phyloP scores from a whole-genome alignment of 768 basidiomycete species.

The Podaxis sp. region DNA sequence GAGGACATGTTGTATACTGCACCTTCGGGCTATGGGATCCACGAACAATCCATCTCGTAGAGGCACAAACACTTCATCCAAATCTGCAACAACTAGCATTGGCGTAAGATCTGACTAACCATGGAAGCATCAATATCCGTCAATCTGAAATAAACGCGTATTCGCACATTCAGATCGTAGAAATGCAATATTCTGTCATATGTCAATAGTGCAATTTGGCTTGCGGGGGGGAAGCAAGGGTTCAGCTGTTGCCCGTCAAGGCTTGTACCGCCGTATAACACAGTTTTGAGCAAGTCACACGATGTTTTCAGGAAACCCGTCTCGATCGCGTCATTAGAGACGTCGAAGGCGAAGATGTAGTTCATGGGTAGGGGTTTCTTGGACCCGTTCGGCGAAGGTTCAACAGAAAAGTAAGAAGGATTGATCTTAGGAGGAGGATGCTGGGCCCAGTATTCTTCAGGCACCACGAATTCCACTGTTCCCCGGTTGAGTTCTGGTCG shows the following conservation, averaged over 20 bases:
- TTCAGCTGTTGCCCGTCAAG: conserved; percentile 41
- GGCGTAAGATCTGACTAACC: conserved; percentile 50
- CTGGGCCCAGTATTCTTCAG: conserved; percentile 83
- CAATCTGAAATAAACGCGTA: conserved; percentile 14
- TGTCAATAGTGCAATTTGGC: conserved; percentile 76
- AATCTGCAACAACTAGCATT: conserved; percentile 82
- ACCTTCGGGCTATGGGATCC: conserved; percentile 72
- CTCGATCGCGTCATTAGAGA: conserved; percentile 64
- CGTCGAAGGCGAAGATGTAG: conserved; percentile 87
- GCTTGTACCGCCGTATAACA: conserved; percentile 60
- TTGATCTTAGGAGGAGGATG: conserved; percentile 56
- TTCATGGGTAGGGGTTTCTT: conserved; percentile 66
- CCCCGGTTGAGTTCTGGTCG: conserved; percentile 89
- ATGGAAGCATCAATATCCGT: conserved; percentile 25
- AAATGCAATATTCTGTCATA: conserved; percentile 84
- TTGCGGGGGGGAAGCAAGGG: conserved; percentile 52
- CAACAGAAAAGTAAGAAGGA: conserved; percentile 52
- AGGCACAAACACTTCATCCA: conserved; percentile 93
- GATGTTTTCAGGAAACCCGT: conserved; percentile 71
- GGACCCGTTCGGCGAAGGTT: conserved; percentile 43
- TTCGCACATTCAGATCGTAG: conserved; percentile 81
- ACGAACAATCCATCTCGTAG: conserved; percentile 73
- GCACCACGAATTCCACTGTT: conserved; percentile 87
- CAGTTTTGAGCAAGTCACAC: conserved; percentile 58
- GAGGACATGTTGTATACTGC: conserved; percentile 22